These are phyloP conservation scores for Candida pseudofarinosa DNA, from an alignment of 805 yeast genomes.

Conservation along the genomic window DNA sequence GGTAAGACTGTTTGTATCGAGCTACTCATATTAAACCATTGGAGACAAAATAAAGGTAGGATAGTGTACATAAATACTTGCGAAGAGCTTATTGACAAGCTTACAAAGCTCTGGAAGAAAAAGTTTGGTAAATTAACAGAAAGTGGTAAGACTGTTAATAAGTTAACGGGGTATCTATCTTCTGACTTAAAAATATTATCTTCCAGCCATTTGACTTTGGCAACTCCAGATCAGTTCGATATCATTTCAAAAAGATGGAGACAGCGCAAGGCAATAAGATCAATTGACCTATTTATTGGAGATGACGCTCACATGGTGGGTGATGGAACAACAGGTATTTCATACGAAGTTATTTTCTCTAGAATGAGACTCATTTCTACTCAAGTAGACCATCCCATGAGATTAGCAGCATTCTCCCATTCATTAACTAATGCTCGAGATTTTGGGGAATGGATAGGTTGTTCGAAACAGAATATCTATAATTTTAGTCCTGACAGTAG, in stretches of 20 bases:
- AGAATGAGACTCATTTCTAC: conserved; percentile 67
- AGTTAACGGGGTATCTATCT: conserved; percentile 51
- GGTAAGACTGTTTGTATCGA: conserved; percentile 75
- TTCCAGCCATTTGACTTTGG: conserved; percentile 60
- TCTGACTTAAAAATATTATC: conserved; percentile 55
- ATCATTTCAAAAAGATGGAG: conserved; percentile 76
- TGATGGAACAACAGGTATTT: conserved; percentile 49
- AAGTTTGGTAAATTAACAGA: conserved; percentile 47
- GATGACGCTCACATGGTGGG: conserved; percentile 74
- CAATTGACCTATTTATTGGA: conserved; percentile 62
- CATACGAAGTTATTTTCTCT: conserved; percentile 67
- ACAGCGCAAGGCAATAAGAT: conserved; percentile 63
- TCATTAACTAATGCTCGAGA: conserved; percentile 75
- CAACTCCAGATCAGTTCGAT: conserved; percentile 81
- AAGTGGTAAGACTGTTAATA: conserved; percentile 50
- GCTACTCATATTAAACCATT: conserved; percentile 65
- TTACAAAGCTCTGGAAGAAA: conserved; percentile 49
- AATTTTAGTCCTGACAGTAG: conserved; percentile 69
- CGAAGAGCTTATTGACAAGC: conserved; percentile 49
- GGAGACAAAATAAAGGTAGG: conserved; percentile 68
- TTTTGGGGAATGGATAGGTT: conserved; percentile 84
- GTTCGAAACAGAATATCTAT: conserved; percentile 53
- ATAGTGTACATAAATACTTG: conserved; percentile 68
- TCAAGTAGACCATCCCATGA: conserved; percentile 50
- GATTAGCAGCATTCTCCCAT: conserved; percentile 68